A percentile compares a stretch with the other conserved stretches of the same genome.
phyloP scores from a whole-genome alignment of 176 grass and related monocot species.

The Oryza officinalis region DNA sequence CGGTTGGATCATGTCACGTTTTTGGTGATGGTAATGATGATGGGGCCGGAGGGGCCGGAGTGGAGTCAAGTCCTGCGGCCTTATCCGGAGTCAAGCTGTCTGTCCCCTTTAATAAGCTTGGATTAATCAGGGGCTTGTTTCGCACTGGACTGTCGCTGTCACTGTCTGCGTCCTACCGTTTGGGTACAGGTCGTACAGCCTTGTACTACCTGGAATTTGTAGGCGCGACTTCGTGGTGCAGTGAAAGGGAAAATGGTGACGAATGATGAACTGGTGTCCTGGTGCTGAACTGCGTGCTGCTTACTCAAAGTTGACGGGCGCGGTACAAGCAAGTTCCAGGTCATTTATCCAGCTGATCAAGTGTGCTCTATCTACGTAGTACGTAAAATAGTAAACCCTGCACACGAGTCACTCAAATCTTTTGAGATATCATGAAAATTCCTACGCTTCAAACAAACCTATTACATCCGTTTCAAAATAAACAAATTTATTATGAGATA shows the following conservation, averaged over 20 bases:
- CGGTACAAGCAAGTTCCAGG: constrained; percentile 11
- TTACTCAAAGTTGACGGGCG: constrained; percentile 41
- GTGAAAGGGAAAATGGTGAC: background rate
- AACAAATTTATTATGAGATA: too few species aligned
- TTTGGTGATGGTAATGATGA: background rate
- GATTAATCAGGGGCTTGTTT: background rate
- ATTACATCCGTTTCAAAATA: too few species aligned
- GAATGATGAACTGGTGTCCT: background rate
- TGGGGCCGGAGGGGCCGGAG: background rate
- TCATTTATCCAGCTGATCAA: background rate
- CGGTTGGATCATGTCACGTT: constrained; percentile 32
- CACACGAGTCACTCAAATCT: too few species aligned
- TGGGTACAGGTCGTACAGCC: background rate
- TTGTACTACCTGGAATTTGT: background rate
- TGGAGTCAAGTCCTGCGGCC: background rate
- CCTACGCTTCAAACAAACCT: too few species aligned
- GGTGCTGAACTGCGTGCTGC: constrained; percentile 18
- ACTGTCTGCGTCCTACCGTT: background rate
- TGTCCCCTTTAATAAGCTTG: background rate
- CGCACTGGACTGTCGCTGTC: background rate
- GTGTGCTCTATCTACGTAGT: background rate
- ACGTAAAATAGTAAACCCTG: too few species aligned
- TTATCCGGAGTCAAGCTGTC: background rate
- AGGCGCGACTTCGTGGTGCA: background rate
- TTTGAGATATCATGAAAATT: too few species aligned